Percentiles rank a stretch among this genome's conserved stretches.
Evolutionary conservation across 2,329 filamentous ascomycete species (phyloP).

Genomic region (Calonectria naviculata): DNA sequence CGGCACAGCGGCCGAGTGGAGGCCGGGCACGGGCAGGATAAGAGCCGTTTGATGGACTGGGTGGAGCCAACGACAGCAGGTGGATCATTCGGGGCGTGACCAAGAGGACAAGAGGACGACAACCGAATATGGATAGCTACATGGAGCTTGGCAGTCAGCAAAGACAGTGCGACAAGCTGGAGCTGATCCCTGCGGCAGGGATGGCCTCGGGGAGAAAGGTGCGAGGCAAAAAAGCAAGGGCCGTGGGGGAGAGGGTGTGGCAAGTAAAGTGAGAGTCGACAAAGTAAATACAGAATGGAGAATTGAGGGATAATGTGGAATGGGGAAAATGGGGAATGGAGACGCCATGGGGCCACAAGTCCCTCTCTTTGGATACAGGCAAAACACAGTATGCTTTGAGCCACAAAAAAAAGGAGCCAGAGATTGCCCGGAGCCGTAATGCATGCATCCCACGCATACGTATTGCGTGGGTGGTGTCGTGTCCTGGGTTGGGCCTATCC

Average conservation of each 20-base stretch:
- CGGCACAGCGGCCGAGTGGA: conserved; percentile 29
- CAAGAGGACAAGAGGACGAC: conserved; percentile 10
- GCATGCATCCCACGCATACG: conserved; percentile 44
- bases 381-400: conserved; percentile 19
- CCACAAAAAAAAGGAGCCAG: conserved; percentile 9
- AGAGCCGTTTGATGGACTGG: conserved; percentile 20
- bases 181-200: background rate
- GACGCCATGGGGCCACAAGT: conserved; percentile 31
- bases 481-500: conserved; percentile 14
- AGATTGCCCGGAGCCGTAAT: conserved; percentile 26
- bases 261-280: background rate
- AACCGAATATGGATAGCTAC: background rate
- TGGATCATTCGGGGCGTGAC: conserved; percentile 15
- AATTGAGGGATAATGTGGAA: conserved; percentile 41
- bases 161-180: conserved; percentile 20
- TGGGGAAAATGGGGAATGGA: conserved; percentile 17
- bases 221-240: conserved; percentile 1
- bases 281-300: conserved; percentile 17
- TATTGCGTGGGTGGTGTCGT: conserved; percentile 25
- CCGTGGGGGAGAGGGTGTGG: background rate
- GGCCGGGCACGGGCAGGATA: conserved; percentile 6
- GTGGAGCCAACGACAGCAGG: conserved; percentile 25
- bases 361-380: background rate
- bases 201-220: background rate
- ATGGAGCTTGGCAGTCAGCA: conserved; percentile 9